Evolutionary conservation across 352 stramenopile genomes (phyloP), one percentile per base, ranked within the genome.

Genomic region (Phytophthora macrochlamydospora): DNA sequence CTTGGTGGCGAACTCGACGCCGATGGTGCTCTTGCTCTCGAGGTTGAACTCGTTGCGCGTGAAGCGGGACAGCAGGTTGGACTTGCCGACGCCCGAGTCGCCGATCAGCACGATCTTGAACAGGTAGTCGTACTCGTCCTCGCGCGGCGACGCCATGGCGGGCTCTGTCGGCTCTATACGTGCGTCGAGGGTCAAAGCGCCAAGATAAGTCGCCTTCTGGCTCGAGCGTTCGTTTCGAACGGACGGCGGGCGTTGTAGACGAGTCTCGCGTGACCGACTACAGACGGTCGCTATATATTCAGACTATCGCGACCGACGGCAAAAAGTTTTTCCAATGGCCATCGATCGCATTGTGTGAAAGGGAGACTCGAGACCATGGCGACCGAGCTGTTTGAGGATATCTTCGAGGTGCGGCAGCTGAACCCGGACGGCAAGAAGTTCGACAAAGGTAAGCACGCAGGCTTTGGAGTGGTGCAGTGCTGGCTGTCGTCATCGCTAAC

Each of bases 1-100:
- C 82, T 99, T 99, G 69, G 97, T 99, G 7, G 97, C 97, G 78
- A 99, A 99, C 76, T 99, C 98, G 50, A 99, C 98, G 58, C 98
- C 97, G 75, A 99, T 99, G 37, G 97, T 99, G 56, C 89, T 98
- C 82, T 99, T 99, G 60, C 87, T 98, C 73, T 99, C 97, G 59
- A 99, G 83, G 73, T 98, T 98, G 80, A 99, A 99, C 84, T 99
- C 97, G 78, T 99, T 98, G 30, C 93, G 87, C 43, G 97, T 99
- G 79, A 99, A 99, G 55, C 97, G 89, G 64, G 90, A 98, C 46
- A 99, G 81, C 59, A 99, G 77, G 71, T 99, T 99, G 7, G 97
- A 99, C 71, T 99, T 99, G 69, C 94, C 92, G 29, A 98, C 96
- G 71, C 94, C 92, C 45, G 94, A 98, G 80, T 99, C 96, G n/a